These are phyloP conservation scores for Glomus cerebriforme DNA, from an alignment of 192 early-diverging fungal genomes.

Conservation along the genomic window DNA sequence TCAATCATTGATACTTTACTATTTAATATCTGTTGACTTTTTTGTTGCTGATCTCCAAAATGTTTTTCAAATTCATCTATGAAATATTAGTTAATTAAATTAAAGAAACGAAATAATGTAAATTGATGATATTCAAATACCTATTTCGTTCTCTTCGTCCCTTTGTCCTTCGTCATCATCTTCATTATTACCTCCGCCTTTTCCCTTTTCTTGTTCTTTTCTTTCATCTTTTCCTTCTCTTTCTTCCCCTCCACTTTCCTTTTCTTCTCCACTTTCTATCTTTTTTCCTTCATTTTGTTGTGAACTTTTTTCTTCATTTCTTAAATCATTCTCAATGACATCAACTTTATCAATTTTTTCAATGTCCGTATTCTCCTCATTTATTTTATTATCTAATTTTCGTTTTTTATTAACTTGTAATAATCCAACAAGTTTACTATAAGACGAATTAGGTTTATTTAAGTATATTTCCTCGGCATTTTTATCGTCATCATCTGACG, in stretches of 20 bases:
- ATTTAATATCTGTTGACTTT: slow-evolving; percentile 31
- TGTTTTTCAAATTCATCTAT: slow-evolving; percentile 40
- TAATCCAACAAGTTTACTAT: slow-evolving; percentile 6
- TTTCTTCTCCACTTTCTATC: no score
- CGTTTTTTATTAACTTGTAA: not conserved
- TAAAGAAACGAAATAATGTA: not conserved
- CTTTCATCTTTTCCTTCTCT: not conserved
- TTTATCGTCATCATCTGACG: not conserved
- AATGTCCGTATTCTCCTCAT: not conserved
- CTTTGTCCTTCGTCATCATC: not conserved
- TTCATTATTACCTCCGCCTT: not conserved
- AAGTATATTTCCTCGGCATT: not conserved
- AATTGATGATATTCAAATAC: not conserved
- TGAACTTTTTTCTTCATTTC: not conserved
- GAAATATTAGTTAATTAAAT: not conserved
- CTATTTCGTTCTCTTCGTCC: not conserved
- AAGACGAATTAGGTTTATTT: not conserved
- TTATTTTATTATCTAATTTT: not conserved
- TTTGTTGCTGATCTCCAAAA: slow-evolving; percentile 42
- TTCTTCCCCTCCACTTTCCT: not conserved
- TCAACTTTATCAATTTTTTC: not conserved
- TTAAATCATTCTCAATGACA: not conserved
- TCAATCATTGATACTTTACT: slow-evolving; percentile 38
- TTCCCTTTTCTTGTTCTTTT: not conserved
- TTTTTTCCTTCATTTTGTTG: not conserved